Evolutionary conservation across 2,329 filamentous ascomycete species (phyloP).

Genomic region (Cladorrhinum sp.): DNA sequence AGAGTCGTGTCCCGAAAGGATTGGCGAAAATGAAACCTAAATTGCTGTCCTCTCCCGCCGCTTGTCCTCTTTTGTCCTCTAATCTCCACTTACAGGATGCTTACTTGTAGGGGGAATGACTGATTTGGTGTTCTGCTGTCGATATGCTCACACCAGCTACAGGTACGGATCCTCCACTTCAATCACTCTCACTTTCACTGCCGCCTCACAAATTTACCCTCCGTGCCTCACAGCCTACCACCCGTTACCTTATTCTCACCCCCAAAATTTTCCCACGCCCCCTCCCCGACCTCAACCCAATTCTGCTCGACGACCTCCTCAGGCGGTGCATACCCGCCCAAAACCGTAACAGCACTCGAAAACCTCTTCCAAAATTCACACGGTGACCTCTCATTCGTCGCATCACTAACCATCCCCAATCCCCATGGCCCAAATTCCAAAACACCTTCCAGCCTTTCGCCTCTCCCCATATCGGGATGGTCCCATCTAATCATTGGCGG

Average conservation of each 20-base stretch:
- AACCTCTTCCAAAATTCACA: constrained; percentile 37
- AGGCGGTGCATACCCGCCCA: constrained; percentile 34
- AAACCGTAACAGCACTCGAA: constrained; percentile 29
- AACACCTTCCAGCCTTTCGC: constrained; percentile 31
- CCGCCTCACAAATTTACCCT: too few relatives aligned
- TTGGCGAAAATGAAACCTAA: too few relatives aligned
- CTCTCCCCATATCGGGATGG: constrained; percentile 27
- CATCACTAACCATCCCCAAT: constrained; percentile 32
- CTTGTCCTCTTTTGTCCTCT: too few relatives aligned
- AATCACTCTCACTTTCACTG: too few relatives aligned
- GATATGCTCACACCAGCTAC: too few relatives aligned
- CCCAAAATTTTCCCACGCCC: constrained; percentile 4
- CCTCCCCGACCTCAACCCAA: neutral
- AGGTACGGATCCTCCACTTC: too few relatives aligned
- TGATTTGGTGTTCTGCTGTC: too few relatives aligned
- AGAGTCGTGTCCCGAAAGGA: too few relatives aligned
- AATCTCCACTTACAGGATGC: too few relatives aligned
- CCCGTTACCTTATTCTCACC: neutral
- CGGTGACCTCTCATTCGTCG: constrained; percentile 28
- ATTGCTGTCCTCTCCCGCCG: too few relatives aligned
- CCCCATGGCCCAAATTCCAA: constrained; percentile 35
- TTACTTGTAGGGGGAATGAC: too few relatives aligned
- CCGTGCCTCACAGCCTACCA: too few relatives aligned
- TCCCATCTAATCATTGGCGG: constrained; percentile 37
- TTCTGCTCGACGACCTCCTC: constrained; percentile 20